These are phyloP conservation scores for Auricularia sp. DNA, from an alignment of 768 basidiomycete species.

Conservation along the genomic window DNA sequence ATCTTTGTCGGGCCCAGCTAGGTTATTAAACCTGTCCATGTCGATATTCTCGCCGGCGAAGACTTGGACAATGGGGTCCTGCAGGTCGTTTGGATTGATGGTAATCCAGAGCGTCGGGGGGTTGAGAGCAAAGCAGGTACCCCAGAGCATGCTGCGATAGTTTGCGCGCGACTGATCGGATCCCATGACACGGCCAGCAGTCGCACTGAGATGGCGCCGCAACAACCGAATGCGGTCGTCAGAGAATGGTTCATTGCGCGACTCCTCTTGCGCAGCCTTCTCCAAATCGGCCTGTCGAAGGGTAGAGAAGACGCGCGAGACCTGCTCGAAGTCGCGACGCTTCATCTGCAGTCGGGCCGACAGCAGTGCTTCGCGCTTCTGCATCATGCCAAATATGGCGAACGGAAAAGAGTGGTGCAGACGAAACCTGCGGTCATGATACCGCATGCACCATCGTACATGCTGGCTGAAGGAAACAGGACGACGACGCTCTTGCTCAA, in stretches of 20 bases:
- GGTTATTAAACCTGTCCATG: constrained; percentile 25
- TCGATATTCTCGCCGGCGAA: constrained; percentile 34
- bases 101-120: constrained; percentile 34
- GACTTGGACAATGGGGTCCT: constrained; percentile 36
- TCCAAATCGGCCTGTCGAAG: constrained; percentile 22
- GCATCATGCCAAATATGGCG: constrained; percentile 4
- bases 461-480: constrained; percentile 5
- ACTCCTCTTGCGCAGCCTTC: constrained; percentile 25
- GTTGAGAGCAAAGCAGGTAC: constrained; percentile 17
- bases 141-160: constrained; percentile 26
- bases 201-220: constrained; percentile 8
- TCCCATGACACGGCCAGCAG: constrained; percentile 12
- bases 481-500: constrained; percentile 16
- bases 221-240: constrained; percentile 6
- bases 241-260: background rate
- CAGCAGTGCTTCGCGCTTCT: constrained; percentile 3
- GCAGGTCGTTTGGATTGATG: constrained; percentile 30
- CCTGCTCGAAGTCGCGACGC: constrained; percentile 13
- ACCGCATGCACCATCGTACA: constrained; percentile 4
- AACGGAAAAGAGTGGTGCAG: constrained; percentile 1
- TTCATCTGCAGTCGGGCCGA: constrained; percentile 27
- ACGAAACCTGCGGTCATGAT: constrained; percentile 6
- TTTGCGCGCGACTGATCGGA: constrained; percentile 7
- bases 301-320: constrained; percentile 14
- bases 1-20: constrained; percentile 16